Evolutionary conservation across 2,329 filamentous ascomycete genomes (phyloP), one percentile per base, ranked within the genome.

Genomic region (Rutstroemia sydowiana): DNA sequence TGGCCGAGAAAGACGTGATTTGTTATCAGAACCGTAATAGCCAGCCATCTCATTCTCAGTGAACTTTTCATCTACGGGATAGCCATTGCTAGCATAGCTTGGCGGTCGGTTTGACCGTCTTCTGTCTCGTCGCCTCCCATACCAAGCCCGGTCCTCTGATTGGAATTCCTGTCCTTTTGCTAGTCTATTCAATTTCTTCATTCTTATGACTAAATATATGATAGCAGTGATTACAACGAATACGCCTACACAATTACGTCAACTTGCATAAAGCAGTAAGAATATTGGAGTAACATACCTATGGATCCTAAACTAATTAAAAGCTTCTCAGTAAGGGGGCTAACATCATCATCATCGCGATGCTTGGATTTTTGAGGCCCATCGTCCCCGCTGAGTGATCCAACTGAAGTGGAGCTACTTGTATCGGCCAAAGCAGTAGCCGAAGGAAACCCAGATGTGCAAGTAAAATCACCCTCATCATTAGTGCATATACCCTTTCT

Each of bases 291-390:
- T 3, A 20, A 51, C 48, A 46, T 45, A 65, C 64, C 63, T 40
- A 66, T 63, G 34, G 61, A 53, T 42, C 61, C 64, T 32, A 51
- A 51, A 32, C 60, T 59, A 48, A 67, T 61, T 31, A 66, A 40
- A 28, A 64, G 48, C 30, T 61, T 57, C 51, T 66, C 56, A 3
- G 59, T 57, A 30, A 53, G 44, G 7, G 59, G 57, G 30, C 58
- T 59, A 13, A 66, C 18, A 20, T 46, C 45, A 28, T 39, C 34
- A 31, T 58, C 34, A 6, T 34, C n/a, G 5, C 41, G 16, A n/a
- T 55, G 48, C 10, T 41, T 43, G 23, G 49, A 28, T 36, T 46
- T 21, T 14, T 28, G 26, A 13, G 14, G 6, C 11, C 13, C 26
- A 7, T 21, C 18, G 11, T 21, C 23, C 18, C 16, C 16, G 13